Conservation (phyloP, 345 rosid species). For the Turritis glabra region DNA sequence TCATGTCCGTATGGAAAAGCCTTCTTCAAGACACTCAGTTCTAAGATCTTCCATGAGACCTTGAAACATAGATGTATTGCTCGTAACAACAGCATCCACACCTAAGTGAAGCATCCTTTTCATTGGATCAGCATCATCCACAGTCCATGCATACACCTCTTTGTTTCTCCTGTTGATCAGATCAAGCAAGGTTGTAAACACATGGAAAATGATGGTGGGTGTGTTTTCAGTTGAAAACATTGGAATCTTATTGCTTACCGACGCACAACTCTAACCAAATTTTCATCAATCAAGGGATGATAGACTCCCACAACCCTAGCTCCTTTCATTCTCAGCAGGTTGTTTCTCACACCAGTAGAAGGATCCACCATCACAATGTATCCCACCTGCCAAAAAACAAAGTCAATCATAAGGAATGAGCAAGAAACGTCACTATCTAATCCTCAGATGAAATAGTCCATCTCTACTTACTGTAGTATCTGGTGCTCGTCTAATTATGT, state of each 20-base stretch:
- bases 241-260: constrained; percentile 47
- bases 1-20: constrained; percentile 49
- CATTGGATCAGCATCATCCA: constrained; percentile 79
- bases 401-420: constrained; percentile 1
- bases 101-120: constrained; percentile 55
- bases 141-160: constrained; percentile 88
- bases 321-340: constrained; percentile 72
- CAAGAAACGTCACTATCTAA: background rate
- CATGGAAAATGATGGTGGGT: background rate
- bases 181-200: constrained; percentile 11
- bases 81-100: constrained; percentile 81
- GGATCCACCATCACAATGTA: constrained; percentile 87
- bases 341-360: constrained; percentile 54
- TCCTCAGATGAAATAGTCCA: background rate
- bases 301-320: constrained; percentile 78
- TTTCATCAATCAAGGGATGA: constrained; percentile 73
- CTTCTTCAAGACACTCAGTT: constrained; percentile 76
- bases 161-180: constrained; percentile 59
- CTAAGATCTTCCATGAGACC: constrained; percentile 64
- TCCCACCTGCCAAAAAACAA: constrained; percentile 69
- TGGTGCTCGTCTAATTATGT: constrained; percentile 59
- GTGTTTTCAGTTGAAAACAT: background rate
- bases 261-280: constrained; percentile 54
- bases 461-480: constrained; percentile 51
- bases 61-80: constrained; percentile 65